Evolutionary conservation across 768 basidiomycete genomes (phyloP).

Genomic region (Hericium coralloides): DNA sequence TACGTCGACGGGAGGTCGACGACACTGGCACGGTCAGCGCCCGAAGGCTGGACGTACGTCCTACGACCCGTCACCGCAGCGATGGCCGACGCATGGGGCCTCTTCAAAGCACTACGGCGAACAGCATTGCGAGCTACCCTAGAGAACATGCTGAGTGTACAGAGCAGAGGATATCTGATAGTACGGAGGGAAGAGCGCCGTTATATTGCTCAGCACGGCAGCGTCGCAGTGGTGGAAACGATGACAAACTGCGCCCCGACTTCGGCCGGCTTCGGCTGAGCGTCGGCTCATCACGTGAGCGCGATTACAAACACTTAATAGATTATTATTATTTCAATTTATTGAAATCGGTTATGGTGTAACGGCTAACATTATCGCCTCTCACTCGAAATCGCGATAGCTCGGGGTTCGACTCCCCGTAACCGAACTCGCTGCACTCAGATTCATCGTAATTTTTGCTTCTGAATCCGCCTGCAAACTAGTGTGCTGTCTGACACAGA

Average conservation of each 20-base stretch:
- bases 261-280: not conserved
- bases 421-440: no score
- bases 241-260: not conserved
- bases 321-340: no score
- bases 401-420: no score
- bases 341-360: constrained; percentile 1
- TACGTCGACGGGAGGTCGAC: constrained; percentile 74
- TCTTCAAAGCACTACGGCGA: constrained; percentile 21
- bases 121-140: constrained; percentile 36
- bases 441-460: no score
- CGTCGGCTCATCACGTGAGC: no score
- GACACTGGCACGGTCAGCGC: constrained; percentile 73
- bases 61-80: constrained; percentile 28
- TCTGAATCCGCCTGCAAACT: no score
- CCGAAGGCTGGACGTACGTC: constrained; percentile 72
- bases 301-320: no score
- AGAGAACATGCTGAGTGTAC: constrained; percentile 41
- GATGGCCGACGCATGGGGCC: constrained; percentile 13
- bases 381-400: constrained; percentile 2
- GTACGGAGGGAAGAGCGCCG: not conserved
- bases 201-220: not conserved
- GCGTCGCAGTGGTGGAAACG: not conserved
- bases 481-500: no score
- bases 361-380: constrained; percentile 10
- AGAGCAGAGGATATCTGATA: constrained; percentile 14